Evolutionary conservation across 257 asterid genomes (phyloP).

Genomic region (Solanum ahanhuiri): DNA sequence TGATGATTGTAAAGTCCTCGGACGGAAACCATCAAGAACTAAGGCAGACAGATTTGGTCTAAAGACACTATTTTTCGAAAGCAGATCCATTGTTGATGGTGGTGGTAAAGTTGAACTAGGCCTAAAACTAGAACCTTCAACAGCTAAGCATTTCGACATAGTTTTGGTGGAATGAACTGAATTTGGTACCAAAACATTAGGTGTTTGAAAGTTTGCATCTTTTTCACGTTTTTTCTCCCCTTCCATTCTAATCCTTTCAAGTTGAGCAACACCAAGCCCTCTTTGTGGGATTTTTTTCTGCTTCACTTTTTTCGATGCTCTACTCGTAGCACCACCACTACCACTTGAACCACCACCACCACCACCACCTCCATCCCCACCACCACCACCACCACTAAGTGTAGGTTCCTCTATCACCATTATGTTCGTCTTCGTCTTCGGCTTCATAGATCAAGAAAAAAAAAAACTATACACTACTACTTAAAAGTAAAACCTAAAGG

Average conservation of each 20-base stretch:
- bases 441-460: constrained; percentile 11
- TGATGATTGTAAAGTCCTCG: constrained; percentile 18
- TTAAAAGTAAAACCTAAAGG: constrained; percentile 22
- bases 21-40: constrained; percentile 21
- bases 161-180: constrained; percentile 15
- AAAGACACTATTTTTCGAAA: constrained; percentile 24
- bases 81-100: constrained; percentile 21
- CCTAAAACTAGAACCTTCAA: constrained; percentile 29
- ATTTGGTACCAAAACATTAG: constrained; percentile 22
- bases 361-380: constrained; percentile 6
- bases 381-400: constrained; percentile 15
- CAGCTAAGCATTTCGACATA: constrained; percentile 13
- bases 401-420: constrained; percentile 63
- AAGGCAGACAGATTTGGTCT: constrained; percentile 17
- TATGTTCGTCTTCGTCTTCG: background rate
- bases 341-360: background rate
- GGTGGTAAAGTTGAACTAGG: constrained; percentile 19
- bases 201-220: constrained; percentile 29
- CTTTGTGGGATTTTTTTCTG: constrained; percentile 82
- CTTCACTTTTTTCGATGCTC: constrained; percentile 46
- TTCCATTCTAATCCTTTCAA: constrained; percentile 56
- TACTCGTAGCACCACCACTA: constrained; percentile 3
- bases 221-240: constrained; percentile 55
- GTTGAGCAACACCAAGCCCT: constrained; percentile 95
- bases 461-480: background rate